Evolutionary conservation across 345 rosid genomes (phyloP), one percentile per base, ranked within the genome.

Genomic region (Hibiscus syriacus): DNA sequence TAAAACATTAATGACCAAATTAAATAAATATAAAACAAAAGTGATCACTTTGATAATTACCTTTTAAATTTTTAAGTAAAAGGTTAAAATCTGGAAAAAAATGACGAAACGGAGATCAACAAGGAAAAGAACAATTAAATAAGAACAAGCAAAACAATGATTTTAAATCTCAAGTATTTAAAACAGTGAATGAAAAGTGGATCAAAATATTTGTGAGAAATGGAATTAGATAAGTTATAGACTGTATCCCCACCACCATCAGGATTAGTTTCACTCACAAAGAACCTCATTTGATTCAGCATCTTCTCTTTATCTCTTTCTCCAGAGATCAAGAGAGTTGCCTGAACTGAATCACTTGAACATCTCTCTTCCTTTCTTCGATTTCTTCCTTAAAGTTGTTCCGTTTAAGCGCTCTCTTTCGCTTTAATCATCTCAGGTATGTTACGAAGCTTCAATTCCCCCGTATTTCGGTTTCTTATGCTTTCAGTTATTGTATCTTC

Each of bases 341-440:
- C n/a, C n/a, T n/a, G n/a, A n/a, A n/a, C n/a, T n/a, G 45, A 49
- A 19, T 23, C 52, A 6, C 59, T n/a, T 52, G 20, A 43, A 12
- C 25, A 43, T 12, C 12, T 3, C 57, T 49, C 59, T 52, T 32
- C 32, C 45, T 46, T 20, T 20, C 61, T 63, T 43, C 25, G 70
- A 38, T 67, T 13, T 52, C 70, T 66, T 13, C 69, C 55, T 16
- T 16, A 48, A 48, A 48, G 39, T n/a, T 11, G 56, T 46, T 16
- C 1, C 26, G n/a, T 65, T 65, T 7, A 36, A 36, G 32, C 50
- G 58, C 45, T 17, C 58, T 50, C n/a, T 30, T 20, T 12, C 17
- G 22, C 32, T 32, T n/a, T n/a, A n/a, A n/a, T 13, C 30, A 34
- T 32, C 49, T 22, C 7, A 25, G 32, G 46, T 53, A 19, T 36